Percentiles rank a stretch among this genome's conserved stretches.
Evolutionary conservation across 257 asterid genomes (phyloP).

Genomic region (Prunella vulgaris): DNA sequence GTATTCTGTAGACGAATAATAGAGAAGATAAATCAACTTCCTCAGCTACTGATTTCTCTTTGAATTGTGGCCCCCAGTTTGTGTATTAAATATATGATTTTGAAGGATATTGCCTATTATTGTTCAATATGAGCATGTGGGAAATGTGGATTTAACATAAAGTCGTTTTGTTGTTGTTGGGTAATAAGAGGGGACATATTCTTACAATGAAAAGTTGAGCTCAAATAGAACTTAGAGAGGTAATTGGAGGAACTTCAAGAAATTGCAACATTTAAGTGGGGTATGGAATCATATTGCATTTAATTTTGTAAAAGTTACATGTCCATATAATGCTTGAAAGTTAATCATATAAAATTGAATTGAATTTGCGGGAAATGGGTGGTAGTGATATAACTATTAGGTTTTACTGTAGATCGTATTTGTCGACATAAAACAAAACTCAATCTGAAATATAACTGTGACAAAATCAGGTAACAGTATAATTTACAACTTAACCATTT

Average conservation of each 20-base stretch:
- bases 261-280: background rate
- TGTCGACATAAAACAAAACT: background rate
- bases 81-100: background rate
- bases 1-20: background rate
- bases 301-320: background rate
- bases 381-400: no score
- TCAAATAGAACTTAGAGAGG: background rate
- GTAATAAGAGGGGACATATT: background rate
- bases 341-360: background rate
- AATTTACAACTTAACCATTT: background rate
- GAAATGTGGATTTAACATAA: background rate
- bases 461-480: background rate
- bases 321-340: background rate
- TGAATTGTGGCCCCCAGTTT: background rate
- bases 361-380: background rate
- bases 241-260: background rate
- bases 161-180: background rate
- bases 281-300: background rate
- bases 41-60: background rate
- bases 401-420: background rate
- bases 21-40: background rate
- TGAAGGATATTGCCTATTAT: background rate
- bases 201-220: background rate
- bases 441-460: background rate
- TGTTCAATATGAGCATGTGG: background rate